Evolutionary conservation across 2,329 filamentous ascomycete genomes (phyloP).

Genomic region (Aspergillus sp.): DNA sequence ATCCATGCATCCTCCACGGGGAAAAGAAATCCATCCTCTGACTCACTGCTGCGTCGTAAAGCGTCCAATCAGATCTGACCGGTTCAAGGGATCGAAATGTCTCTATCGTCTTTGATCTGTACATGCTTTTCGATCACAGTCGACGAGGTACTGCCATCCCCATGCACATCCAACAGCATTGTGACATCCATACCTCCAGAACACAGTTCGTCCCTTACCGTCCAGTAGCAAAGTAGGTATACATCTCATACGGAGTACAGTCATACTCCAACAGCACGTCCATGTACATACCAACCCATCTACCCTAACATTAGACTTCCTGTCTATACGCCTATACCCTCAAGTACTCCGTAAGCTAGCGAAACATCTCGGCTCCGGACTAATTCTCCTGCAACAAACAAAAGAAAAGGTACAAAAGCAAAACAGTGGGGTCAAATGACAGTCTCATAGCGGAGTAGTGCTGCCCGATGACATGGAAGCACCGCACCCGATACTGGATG

Average conservation of each 20-base stretch:
- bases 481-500: too few species aligned
- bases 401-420: too few species aligned
- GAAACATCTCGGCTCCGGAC: background rate
- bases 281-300: too few species aligned
- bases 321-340: background rate
- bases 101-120: background rate
- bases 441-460: too few species aligned
- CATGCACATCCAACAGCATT: too few species aligned
- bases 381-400: background rate
- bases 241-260: too few species aligned
- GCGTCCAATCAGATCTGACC: conserved; percentile 12
- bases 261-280: too few species aligned
- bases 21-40: conserved; percentile 5
- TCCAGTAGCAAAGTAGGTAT: too few species aligned
- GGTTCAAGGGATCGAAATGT: background rate
- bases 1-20: too few species aligned
- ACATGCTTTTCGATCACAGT: background rate
- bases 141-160: background rate
- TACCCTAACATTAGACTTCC: background rate
- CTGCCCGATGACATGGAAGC: too few species aligned
- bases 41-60: conserved; percentile 11
- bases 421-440: background rate
- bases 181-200: too few species aligned
- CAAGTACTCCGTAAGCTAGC: background rate
- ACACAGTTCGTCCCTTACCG: too few species aligned